Evolutionary conservation across 2,329 filamentous ascomycete species (phyloP).

Genomic region (Hymenoscyphus infarciens): DNA sequence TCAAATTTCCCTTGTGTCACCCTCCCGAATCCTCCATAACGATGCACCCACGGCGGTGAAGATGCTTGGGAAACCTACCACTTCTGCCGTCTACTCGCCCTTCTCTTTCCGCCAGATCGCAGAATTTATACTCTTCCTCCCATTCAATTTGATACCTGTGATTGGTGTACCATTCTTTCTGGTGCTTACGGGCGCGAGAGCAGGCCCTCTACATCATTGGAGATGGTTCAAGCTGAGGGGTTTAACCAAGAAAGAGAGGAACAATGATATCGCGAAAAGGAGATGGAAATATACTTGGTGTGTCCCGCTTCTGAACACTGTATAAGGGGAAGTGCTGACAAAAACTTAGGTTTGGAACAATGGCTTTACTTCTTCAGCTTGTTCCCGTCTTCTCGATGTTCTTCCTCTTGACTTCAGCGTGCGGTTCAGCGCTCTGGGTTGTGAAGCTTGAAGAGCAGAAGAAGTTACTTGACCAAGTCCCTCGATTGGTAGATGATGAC

Average conservation of each 20-base stretch:
- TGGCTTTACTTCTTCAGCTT: conserved; percentile 81
- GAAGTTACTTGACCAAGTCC: conserved; percentile 24
- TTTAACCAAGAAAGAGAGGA: conserved; percentile 69
- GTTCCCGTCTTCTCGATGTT: conserved; percentile 89
- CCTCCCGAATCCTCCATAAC: conserved; percentile 60
- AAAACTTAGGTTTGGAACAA: conserved; percentile 66
- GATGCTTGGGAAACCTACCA: conserved; percentile 78
- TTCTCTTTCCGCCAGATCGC: conserved; percentile 89
- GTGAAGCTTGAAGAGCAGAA: conserved; percentile 65
- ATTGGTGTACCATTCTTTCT: conserved; percentile 84
- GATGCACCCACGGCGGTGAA: conserved; percentile 71
- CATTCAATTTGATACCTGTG: conserved; percentile 83
- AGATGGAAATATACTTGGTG: conserved; percentile 83
- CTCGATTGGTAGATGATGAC: conserved; percentile 22
- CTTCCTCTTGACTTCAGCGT: conserved; percentile 83
- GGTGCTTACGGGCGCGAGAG: conserved; percentile 78
- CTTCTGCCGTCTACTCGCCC: conserved; percentile 73
- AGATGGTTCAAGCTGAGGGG: conserved; percentile 82
- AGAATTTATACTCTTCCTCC: conserved; percentile 74
- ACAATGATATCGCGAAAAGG: conserved; percentile 62
- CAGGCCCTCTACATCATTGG: conserved; percentile 87
- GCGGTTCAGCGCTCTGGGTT: conserved; percentile 83
- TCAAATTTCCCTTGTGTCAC: conserved; percentile 63
- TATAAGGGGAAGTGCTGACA: conserved; percentile 14
- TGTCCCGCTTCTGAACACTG: not conserved